Base-by-base conservation (phyloP, 2,329 filamentous ascomycete species). In the Aspergillus novoparasiticus region DNA sequence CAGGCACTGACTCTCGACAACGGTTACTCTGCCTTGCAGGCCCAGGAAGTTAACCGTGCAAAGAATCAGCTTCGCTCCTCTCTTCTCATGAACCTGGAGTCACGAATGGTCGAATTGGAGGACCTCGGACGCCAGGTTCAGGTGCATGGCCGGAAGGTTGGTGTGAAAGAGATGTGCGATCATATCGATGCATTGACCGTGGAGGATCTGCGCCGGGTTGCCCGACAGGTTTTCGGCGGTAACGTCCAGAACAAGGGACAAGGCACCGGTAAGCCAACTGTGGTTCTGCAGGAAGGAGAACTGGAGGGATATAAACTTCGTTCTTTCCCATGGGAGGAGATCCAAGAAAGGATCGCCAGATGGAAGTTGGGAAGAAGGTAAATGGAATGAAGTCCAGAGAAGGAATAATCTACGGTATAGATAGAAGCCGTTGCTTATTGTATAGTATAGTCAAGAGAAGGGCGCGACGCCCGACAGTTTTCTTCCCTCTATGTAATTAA, bases 81-180 rank as follows among this genome's bases (percentile, higher is more conserved):
- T 62, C 84, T 99, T 46, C 86, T 99, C 57, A 99, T 99, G 95
- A 99, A 99, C 80, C 87, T 99, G 32, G 95, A 99, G 82, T 93
- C 89, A 70, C 87, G 95, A 64, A 97, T 99, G 93, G 93, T 99
- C 11, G 95, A 98, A 81, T 86, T 99, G 8, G 95, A 99, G 80
- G 95, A 99, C 76, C 85, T 99, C 0, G 95, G 95, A 26, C 84
- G 95, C 66, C 94, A 97, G 77, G 93, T 99, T 12, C 95, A 98
- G 82, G 92, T 97, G n/a, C 94, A 98, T 75, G 95, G 94, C 26
- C 87, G 88, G 69, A 97, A 97, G 81, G 87, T 98, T 8, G 91
- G 94, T 1, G 94, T 97, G 9, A 87, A 88, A 68, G 94, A 98
- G 75, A 98, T 99, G 94, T 97, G 94, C 75, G 83, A 82, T 57